Evolutionary conservation across 2,329 filamentous ascomycete genomes (phyloP).

Genomic region (Phialemonium atrogriseum): DNA sequence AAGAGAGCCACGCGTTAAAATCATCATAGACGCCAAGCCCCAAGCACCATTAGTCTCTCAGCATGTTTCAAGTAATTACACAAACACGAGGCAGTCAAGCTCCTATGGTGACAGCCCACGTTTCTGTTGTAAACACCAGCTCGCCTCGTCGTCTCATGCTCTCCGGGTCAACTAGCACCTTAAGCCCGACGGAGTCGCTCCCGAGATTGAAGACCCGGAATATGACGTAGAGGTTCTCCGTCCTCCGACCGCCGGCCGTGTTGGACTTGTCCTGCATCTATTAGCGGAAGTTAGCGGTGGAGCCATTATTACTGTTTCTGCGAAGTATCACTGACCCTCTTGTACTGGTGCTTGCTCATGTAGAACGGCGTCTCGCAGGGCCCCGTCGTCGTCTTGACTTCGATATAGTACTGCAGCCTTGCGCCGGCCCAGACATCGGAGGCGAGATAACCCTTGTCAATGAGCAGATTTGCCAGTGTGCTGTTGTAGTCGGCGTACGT

Average conservation of each 20-base stretch:
- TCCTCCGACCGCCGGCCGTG: too few species aligned
- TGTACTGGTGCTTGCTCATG: conserved; percentile 36
- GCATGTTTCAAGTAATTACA: too few species aligned
- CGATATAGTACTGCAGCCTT: conserved; percentile 34
- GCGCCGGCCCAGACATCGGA: not conserved
- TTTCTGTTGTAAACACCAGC: conserved; percentile 16
- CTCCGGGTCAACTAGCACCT: conserved; percentile 30
- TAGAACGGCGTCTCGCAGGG: conserved; percentile 31
- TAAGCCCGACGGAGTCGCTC: conserved; percentile 18
- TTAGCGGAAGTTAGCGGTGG: not conserved
- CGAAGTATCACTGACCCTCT: conserved; percentile 20
- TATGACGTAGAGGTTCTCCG: conserved; percentile 24
- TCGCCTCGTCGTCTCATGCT: conserved; percentile 11
- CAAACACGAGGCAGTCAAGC: too few species aligned
- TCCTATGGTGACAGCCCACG: conserved; percentile 16
- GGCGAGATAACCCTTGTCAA: conserved; percentile 25
- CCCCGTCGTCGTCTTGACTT: conserved; percentile 40
- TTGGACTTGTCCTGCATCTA: conserved; percentile 15
- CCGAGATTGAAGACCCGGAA: conserved; percentile 31
- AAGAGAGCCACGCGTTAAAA: too few species aligned
- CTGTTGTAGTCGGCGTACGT: conserved; percentile 30
- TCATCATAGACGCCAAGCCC: too few species aligned
- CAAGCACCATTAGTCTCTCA: too few species aligned
- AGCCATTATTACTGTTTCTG: conserved; percentile 3
- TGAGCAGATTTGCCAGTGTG: conserved; percentile 23